Conservation (phyloP, 805 yeast species). For the Suhomyces sp. region DNA sequence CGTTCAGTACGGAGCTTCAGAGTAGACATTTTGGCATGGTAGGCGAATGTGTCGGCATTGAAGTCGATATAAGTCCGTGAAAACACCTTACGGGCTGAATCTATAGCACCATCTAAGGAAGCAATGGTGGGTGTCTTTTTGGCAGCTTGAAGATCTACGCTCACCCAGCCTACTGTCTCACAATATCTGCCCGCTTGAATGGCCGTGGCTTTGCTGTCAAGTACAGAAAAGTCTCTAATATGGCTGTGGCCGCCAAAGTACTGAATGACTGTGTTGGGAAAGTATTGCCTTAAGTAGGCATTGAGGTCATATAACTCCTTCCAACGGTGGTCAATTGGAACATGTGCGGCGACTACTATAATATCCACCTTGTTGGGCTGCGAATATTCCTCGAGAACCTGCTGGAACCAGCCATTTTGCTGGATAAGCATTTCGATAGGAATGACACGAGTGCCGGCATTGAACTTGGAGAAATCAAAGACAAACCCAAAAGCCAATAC, state of each 20-base stretch:
- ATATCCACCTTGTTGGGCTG: constrained; percentile 50
- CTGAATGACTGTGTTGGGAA: constrained; percentile 67
- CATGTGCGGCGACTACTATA: constrained; percentile 72
- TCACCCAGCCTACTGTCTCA: constrained; percentile 89
- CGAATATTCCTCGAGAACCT: constrained; percentile 33
- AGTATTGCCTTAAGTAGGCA: constrained; percentile 48
- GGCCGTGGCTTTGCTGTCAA: constrained; percentile 67
- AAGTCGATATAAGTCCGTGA: constrained; percentile 80
- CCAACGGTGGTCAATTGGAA: constrained; percentile 59
- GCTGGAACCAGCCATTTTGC: constrained; percentile 60
- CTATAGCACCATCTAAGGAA: too few species aligned
- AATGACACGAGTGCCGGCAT: constrained; percentile 59
- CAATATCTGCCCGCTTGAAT: constrained; percentile 92
- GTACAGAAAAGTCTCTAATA: constrained; percentile 72
- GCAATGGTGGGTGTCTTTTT: constrained; percentile 8
- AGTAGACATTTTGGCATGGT: constrained; percentile 48
- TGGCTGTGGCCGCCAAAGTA: constrained; percentile 95
- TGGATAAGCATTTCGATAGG: constrained; percentile 53
- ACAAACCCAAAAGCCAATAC: constrained; percentile 74
- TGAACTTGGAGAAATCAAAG: constrained; percentile 67
- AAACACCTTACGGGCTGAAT: constrained; percentile 19
- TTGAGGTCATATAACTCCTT: constrained; percentile 50
- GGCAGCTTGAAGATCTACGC: constrained; percentile 41
- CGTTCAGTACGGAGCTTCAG: constrained; percentile 48
- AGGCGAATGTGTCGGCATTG: constrained; percentile 64